Evolutionary conservation across 768 basidiomycete genomes (phyloP), one percentile per base, ranked within the genome.

Genomic region (Amanita muscaria): DNA sequence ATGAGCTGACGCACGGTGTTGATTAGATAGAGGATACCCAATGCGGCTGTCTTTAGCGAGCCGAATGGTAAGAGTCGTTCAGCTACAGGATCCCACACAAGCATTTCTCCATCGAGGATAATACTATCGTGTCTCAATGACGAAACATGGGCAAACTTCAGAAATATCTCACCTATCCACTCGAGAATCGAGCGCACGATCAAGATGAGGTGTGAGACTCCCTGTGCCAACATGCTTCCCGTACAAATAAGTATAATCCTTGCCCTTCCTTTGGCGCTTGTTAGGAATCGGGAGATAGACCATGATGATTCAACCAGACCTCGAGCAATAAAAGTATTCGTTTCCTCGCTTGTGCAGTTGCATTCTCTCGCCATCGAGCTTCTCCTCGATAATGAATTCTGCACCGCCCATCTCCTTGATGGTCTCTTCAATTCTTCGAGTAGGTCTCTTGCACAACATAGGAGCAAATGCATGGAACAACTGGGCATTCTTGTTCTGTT

Each of bases 31-130:
- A 9, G 50, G 69, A 32, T 47, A 90, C 89, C 87, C 12, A 84
- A 67, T 0, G 93, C 93, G 33, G 91, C 90, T 0, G 91, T 88
- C 64, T 99, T 99, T 40, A 99, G 67, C 0, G 80, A 87, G 2
- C 96, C 96, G 50, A 99, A 98, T 0, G 94, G 89, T 15, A 96
- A 67, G 56, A 89, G 88, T 16, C 88, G 79, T 54, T 85, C 83
- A 1, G 88, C 81, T 3, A 85, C 70, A 0, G 94, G 94, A 61
- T 98, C 96, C 87, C 88, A 98, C 2, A 97, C 94, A 24, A 99
- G 67, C 94, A 99, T 98, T 61, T 99, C 96, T 0, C 96, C 96
- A 53, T 99, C 96, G 11, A 99, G 62, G 37, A 98, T 88, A 53
- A 94, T 83, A 40, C 94, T 97, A 10, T 30, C 25, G 3, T 18